Percentiles rank a stretch among this genome's conserved stretches.
Conservation (phyloP, 805 yeast genomes). For the Candida berthetii region DNA sequence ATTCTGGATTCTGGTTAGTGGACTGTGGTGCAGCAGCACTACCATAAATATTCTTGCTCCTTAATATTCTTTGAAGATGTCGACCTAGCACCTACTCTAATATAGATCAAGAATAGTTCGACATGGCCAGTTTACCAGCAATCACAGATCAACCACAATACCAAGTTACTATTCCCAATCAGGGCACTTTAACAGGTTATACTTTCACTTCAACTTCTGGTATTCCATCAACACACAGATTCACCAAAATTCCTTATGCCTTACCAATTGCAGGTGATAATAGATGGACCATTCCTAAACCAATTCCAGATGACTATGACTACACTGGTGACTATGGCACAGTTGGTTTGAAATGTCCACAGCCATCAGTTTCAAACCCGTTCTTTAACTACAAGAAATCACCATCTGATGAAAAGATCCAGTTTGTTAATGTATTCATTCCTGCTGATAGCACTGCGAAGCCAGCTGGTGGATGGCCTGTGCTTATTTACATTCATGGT, state of each 20-base stretch:
- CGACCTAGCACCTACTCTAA: no score
- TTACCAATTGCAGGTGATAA: slow-evolving; percentile 23
- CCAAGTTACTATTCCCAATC: slow-evolving; percentile 13
- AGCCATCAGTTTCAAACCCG: slow-evolving; percentile 25
- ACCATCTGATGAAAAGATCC: slow-evolving; percentile 25
- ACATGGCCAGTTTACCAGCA: no score
- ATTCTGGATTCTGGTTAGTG: no score
- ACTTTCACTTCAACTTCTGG: slow-evolving; percentile 6
- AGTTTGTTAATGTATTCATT: slow-evolving; percentile 30
- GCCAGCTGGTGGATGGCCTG: slow-evolving; percentile 37
- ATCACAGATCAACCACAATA: no score
- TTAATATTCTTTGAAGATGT: no score
- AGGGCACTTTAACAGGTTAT: slow-evolving; percentile 23
- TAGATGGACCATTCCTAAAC: slow-evolving; percentile 27
- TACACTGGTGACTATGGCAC: slow-evolving; percentile 32
- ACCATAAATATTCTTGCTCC: no score
- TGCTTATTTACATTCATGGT: slow-evolving; percentile 33
- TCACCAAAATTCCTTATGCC: slow-evolving; percentile 28
- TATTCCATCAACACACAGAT: slow-evolving; percentile 19
- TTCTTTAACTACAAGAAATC: slow-evolving; percentile 13
- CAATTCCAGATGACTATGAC: slow-evolving; percentile 26
- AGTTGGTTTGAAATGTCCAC: slow-evolving; percentile 30
- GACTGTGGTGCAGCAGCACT: no score
- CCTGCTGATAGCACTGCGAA: slow-evolving; percentile 24
- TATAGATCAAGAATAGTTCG: no score